phyloP scores from a whole-genome alignment of 2,329 filamentous ascomycete genomes.

The Aspergillus glaucus region DNA sequence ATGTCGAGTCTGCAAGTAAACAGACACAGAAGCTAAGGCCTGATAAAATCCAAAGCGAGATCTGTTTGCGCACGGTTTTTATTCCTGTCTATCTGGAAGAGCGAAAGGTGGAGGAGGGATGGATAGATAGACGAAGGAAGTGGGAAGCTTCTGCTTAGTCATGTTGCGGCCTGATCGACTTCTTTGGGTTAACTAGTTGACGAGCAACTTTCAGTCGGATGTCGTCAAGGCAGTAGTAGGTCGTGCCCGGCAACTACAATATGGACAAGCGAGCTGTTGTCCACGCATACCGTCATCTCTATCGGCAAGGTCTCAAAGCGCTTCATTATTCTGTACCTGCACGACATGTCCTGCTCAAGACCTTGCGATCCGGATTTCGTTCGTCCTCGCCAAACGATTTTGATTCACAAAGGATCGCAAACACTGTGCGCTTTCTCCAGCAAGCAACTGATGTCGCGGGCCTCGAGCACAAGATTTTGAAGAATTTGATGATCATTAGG shows the following conservation, averaged over 20 bases:
- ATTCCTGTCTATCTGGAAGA: not conserved
- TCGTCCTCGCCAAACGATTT: constrained; percentile 30
- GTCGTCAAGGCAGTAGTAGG: too few species aligned
- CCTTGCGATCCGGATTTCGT: constrained; percentile 39
- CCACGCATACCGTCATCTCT: constrained; percentile 53
- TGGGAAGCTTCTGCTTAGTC: too few species aligned
- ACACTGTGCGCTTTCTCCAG: constrained; percentile 42
- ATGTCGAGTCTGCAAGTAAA: too few species aligned
- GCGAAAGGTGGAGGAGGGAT: not conserved
- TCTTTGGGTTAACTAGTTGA: constrained; percentile 16
- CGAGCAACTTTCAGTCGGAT: not conserved
- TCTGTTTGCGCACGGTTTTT: too few species aligned
- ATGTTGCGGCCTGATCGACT: constrained; percentile 16
- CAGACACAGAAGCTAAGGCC: too few species aligned
- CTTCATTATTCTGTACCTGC: constrained; percentile 53
- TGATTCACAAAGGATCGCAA: constrained; percentile 34
- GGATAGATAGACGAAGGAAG: not conserved
- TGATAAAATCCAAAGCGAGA: too few species aligned
- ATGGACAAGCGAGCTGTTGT: constrained; percentile 30
- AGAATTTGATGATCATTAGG: constrained; percentile 38
- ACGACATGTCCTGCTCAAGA: constrained; percentile 47
- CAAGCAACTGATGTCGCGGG: constrained; percentile 34
- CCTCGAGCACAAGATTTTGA: constrained; percentile 43
- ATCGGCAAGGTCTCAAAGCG: constrained; percentile 48
- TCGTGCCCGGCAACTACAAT: not conserved